phyloP scores from a whole-genome alignment of 2,329 filamentous ascomycete species.

The Aspergillus alliaceus region DNA sequence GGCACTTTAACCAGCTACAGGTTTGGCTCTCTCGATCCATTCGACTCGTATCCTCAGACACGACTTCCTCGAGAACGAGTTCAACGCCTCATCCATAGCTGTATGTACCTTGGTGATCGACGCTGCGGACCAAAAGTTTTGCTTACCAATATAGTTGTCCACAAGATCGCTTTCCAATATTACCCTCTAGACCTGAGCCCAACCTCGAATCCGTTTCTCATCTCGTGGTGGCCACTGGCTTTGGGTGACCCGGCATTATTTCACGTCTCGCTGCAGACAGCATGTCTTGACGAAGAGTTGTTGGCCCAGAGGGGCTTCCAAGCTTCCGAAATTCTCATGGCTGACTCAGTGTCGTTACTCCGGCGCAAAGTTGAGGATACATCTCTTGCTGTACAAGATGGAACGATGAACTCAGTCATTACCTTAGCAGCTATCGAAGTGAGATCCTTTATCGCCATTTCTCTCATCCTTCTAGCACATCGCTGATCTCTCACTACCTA shows the following conservation, averaged over 20 bases:
- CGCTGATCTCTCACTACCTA: slow-evolving; percentile 22
- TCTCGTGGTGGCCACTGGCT: slow-evolving; percentile 62
- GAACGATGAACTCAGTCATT: slow-evolving; percentile 58
- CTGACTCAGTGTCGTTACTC: slow-evolving; percentile 55
- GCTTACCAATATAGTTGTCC: slow-evolving; percentile 47
- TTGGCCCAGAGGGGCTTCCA: slow-evolving; percentile 54
- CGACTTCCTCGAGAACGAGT: slow-evolving; percentile 53
- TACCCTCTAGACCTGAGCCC: slow-evolving; percentile 57
- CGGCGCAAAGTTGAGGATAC: slow-evolving; percentile 51
- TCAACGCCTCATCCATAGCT: slow-evolving; percentile 57
- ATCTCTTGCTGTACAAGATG: slow-evolving; percentile 52
- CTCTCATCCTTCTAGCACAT: background rate
- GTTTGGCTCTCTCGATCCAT: slow-evolving; percentile 51
- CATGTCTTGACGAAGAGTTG: slow-evolving; percentile 57
- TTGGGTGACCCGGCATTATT: slow-evolving; percentile 58
- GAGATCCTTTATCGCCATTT: slow-evolving; percentile 17
- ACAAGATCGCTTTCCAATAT: slow-evolving; percentile 61
- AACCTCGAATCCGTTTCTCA: slow-evolving; percentile 58
- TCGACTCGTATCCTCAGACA: slow-evolving; percentile 57
- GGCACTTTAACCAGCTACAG: slow-evolving; percentile 25
- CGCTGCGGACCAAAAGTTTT: background rate
- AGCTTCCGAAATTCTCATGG: slow-evolving; percentile 57
- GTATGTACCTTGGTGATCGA: slow-evolving; percentile 37
- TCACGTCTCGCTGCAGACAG: slow-evolving; percentile 60
- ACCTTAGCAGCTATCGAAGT: slow-evolving; percentile 61